These are phyloP conservation scores for Tetrahymena thermophila DNA, from an alignment of 73 alveolate species.

Conservation along the genomic window DNA sequence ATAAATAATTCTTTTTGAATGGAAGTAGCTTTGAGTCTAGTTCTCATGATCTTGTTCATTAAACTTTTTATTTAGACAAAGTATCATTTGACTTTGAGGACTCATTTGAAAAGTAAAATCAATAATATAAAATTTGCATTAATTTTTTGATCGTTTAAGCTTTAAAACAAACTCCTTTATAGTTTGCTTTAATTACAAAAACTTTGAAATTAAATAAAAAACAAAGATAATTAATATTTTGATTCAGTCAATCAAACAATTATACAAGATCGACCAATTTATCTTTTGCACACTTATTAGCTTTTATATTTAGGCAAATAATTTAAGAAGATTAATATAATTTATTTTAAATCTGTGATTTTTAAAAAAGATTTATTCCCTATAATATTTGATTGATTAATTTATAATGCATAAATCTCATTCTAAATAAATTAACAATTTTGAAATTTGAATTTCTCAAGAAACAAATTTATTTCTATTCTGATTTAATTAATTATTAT, in stretches of 20 bases:
- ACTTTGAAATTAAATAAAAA: neutral
- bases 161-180: neutral
- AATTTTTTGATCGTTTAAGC: neutral
- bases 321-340: neutral
- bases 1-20: neutral
- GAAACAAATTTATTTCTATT: neutral
- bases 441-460: neutral
- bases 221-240: neutral
- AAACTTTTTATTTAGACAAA: neutral
- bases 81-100: neutral
- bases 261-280: neutral
- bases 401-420: no score
- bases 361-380: neutral
- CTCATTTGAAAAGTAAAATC: neutral
- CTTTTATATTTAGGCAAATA: neutral
- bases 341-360: neutral
- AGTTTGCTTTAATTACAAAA: neutral
- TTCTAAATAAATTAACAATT: neutral
- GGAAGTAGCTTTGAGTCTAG: neutral
- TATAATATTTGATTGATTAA: neutral
- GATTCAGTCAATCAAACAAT: neutral
- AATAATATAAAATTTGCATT: neutral
- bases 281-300: neutral
- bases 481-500: no score
- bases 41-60: neutral